Percentiles rank a stretch among this genome's conserved stretches.
Conservation (phyloP, 2,329 filamentous ascomycete genomes). For the Scopulariopsis brevicaulis region DNA sequence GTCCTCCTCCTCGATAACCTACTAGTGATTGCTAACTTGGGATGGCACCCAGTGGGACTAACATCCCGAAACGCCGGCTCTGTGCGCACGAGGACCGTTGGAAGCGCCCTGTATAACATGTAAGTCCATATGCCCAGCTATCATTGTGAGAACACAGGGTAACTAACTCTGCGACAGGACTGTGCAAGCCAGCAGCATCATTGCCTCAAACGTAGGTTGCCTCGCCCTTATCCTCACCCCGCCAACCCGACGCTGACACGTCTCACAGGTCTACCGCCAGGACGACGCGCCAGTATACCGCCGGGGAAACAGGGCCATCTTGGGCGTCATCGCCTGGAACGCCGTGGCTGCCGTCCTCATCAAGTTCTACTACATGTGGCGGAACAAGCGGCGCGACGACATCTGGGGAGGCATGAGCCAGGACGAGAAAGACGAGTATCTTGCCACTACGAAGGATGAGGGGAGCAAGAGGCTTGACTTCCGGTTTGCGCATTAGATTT, state of each 20-base stretch:
- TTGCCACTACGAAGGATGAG: conserved; percentile 8
- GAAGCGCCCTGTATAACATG: conserved; percentile 36
- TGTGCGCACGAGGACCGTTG: conserved; percentile 50
- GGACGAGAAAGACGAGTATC: conserved; percentile 9
- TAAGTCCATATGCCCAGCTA: conserved; percentile 14
- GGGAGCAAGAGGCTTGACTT: conserved; percentile 11
- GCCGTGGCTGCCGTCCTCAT: conserved; percentile 23
- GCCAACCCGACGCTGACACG: neutral
- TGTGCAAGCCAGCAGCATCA: conserved; percentile 29
- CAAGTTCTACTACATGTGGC: conserved; percentile 26
- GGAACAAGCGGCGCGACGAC: conserved; percentile 15
- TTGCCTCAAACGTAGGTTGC: conserved; percentile 23
- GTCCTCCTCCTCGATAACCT: neutral
- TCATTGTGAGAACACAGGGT: too few species aligned
- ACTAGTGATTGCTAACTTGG: conserved; percentile 13
- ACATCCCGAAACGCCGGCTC: conserved; percentile 46
- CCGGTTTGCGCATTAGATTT: conserved; percentile 13
- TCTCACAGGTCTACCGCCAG: conserved; percentile 26
- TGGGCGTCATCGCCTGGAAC: conserved; percentile 13
- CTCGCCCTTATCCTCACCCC: neutral
- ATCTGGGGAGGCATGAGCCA: conserved; percentile 6
- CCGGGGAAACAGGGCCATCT: conserved; percentile 29
- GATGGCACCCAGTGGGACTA: conserved; percentile 27
- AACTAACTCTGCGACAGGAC: too few species aligned
- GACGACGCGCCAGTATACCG: conserved; percentile 29